phyloP scores from a whole-genome alignment of 2,329 filamentous ascomycete genomes.

The Diaporthe longicolla region DNA sequence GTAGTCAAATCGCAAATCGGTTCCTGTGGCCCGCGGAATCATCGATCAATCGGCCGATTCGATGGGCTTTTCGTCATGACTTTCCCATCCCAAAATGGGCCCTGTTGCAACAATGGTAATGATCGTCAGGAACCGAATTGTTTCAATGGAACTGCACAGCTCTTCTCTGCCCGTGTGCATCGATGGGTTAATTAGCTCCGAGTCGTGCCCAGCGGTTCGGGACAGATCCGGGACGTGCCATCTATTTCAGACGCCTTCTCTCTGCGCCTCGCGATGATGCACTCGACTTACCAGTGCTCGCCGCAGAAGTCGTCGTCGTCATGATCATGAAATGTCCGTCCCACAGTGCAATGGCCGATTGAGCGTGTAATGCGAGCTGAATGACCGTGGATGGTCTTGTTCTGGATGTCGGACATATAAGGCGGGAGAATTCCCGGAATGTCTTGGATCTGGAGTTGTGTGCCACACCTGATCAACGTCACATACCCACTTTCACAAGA shows the following conservation, averaged over 20 bases:
- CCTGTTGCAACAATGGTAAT: background rate
- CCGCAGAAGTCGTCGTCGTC: conserved; percentile 37
- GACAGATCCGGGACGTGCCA: conserved; percentile 1
- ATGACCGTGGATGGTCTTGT: background rate
- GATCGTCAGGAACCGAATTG: conserved; percentile 36
- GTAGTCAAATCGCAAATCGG: background rate
- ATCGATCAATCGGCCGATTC: conserved; percentile 24
- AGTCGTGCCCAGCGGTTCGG: conserved; percentile 8
- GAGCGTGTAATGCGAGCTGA: background rate
- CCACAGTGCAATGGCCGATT: background rate
- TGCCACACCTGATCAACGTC: background rate
- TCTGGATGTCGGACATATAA: conserved; percentile 30
- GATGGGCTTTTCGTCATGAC: conserved; percentile 32
- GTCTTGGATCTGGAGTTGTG: background rate
- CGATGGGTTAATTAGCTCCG: background rate
- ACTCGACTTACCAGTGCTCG: background rate
- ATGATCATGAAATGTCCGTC: background rate
- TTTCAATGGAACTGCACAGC: background rate
- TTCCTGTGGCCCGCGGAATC: background rate
- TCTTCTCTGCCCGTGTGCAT: background rate
- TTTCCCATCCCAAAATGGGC: background rate
- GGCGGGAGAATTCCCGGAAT: conserved; percentile 29
- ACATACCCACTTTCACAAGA: conserved; percentile 19
- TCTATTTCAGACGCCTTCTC: background rate
- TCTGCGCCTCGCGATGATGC: conserved; percentile 12